Percentiles rank a stretch among this genome's conserved stretches.
Conservation (phyloP, 2,329 filamentous ascomycete genomes). For the Xylaria sp. region DNA sequence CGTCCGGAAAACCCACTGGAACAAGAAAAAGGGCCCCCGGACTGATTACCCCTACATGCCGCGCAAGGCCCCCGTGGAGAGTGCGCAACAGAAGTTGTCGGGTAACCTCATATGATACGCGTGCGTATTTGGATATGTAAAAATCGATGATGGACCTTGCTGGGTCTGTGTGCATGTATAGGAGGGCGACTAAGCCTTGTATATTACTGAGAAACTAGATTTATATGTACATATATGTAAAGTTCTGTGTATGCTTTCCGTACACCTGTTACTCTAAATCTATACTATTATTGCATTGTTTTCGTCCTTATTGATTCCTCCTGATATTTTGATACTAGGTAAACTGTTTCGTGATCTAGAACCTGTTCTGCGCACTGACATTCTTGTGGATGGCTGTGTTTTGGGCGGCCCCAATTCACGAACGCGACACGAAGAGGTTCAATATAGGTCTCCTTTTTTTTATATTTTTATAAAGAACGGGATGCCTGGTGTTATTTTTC, state of each 20-base stretch:
- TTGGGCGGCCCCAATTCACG: too few species aligned
- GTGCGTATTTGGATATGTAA: not conserved
- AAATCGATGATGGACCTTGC: not conserved
- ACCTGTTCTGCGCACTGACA: not conserved
- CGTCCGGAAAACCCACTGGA: constrained; percentile 50
- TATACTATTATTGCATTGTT: not conserved
- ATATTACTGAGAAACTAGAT: not conserved
- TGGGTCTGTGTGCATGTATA: not conserved
- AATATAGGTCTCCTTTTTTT: too few species aligned
- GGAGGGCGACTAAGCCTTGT: not conserved
- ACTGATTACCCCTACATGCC: constrained; percentile 40
- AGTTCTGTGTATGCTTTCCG: too few species aligned
- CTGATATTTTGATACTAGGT: not conserved
- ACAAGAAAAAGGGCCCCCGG: constrained; percentile 41
- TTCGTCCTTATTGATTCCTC: not conserved
- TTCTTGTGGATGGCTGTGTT: not conserved
- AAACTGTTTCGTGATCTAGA: not conserved
- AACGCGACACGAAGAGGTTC: not conserved
- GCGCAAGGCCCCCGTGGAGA: constrained; percentile 35
- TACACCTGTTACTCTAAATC: too few species aligned
- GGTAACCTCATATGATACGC: constrained; percentile 35
- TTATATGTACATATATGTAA: not conserved
- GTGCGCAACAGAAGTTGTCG: constrained; percentile 37
- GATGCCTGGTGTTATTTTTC: too few species aligned
- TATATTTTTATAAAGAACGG: too few species aligned